phyloP scores from a whole-genome alignment of 352 stramenopile genomes.

The Phytophthora idaei region DNA sequence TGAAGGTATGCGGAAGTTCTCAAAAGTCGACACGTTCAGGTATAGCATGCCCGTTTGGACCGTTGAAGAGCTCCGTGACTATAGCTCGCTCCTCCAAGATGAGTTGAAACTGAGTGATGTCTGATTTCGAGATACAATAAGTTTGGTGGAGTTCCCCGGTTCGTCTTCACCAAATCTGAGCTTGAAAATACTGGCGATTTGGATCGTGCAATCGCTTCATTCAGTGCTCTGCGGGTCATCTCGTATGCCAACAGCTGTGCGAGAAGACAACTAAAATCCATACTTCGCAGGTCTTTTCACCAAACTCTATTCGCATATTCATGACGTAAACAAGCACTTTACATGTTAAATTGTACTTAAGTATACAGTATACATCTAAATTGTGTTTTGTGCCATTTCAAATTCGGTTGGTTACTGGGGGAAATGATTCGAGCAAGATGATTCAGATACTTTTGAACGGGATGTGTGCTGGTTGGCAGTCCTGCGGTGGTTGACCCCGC shows the following conservation, averaged over 20 bases:
- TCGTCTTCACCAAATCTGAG: too few relatives aligned
- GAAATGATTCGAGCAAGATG: constrained; percentile 39
- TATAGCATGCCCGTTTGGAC: constrained; percentile 12
- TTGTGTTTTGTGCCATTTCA: not conserved
- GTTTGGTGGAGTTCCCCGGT: constrained; percentile 15
- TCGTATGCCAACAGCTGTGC: too few relatives aligned
- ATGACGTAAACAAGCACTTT: too few relatives aligned
- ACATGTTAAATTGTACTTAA: too few relatives aligned
- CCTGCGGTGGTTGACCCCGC: constrained; percentile 11
- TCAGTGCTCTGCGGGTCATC: too few relatives aligned
- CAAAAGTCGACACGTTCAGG: not conserved
- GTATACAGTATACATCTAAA: too few relatives aligned
- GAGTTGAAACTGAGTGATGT: not conserved
- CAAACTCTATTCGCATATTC: too few relatives aligned
- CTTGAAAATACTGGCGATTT: too few relatives aligned
- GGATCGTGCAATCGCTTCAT: too few relatives aligned
- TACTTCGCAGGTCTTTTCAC: too few relatives aligned
- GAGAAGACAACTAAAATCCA: too few relatives aligned
- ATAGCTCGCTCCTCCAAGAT: constrained; percentile 5
- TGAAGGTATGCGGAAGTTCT: not conserved
- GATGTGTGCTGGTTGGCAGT: constrained; percentile 15
- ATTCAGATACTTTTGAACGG: constrained; percentile 49
- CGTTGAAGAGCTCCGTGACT: constrained; percentile 12
- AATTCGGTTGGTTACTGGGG: constrained; percentile 4
- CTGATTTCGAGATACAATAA: constrained; percentile 16